These are phyloP conservation scores for Candida argentea DNA, from an alignment of 805 yeast genomes.

Conservation along the genomic window DNA sequence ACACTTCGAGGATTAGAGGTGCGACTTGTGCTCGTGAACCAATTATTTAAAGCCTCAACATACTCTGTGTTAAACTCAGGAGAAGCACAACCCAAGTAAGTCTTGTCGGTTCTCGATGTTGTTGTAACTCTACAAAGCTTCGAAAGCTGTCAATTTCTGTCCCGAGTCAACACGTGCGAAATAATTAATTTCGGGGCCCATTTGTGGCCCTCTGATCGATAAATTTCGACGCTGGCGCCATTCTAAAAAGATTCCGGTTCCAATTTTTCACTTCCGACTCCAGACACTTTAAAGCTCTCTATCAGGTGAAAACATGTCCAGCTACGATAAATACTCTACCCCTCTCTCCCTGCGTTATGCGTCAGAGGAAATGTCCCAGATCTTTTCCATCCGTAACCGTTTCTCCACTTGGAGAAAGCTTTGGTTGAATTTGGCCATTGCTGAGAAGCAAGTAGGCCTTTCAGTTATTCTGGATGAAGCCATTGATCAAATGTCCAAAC, in stretches of 20 bases:
- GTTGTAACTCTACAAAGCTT: too few relatives aligned
- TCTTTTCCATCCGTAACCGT: constrained; percentile 88
- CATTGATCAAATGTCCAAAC: constrained; percentile 68
- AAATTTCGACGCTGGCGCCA: too few relatives aligned
- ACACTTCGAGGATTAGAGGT: constrained; percentile 52
- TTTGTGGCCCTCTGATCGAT: too few relatives aligned
- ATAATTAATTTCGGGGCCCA: too few relatives aligned
- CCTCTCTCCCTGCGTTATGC: constrained; percentile 97
- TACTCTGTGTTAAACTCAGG: too few relatives aligned
- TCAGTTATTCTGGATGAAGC: constrained; percentile 84
- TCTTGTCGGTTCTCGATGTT: too few relatives aligned
- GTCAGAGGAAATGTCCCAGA: constrained; percentile 89
- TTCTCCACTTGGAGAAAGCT: constrained; percentile 97
- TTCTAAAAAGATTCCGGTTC: too few relatives aligned
- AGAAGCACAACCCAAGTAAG: too few relatives aligned
- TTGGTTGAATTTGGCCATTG: constrained; percentile 92
- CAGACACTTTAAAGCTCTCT: background rate
- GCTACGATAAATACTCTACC: constrained; percentile 72
- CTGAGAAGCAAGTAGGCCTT: constrained; percentile 88
- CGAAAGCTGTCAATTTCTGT: too few relatives aligned
- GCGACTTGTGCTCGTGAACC: constrained; percentile 54
- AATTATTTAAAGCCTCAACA: constrained; percentile 54
- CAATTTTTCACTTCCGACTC: too few relatives aligned
- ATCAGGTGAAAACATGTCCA: constrained; percentile 17
- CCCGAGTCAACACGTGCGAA: too few relatives aligned